These are phyloP conservation scores for Plasmodium gonderi DNA, from an alignment of 169 alveolate species.

Conservation along the genomic window DNA sequence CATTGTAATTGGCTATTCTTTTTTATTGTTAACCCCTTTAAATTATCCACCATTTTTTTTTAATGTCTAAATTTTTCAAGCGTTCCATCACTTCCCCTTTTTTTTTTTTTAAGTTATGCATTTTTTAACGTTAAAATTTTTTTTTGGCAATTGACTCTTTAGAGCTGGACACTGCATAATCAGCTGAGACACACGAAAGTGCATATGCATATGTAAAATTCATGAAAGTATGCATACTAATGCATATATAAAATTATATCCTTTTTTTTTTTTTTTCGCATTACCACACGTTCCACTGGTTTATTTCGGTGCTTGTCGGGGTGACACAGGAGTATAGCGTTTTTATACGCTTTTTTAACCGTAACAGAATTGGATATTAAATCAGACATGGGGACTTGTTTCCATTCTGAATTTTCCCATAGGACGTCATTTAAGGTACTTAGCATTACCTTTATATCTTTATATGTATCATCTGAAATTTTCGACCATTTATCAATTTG, in stretches of 20 bases:
- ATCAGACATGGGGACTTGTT: conserved; percentile 85
- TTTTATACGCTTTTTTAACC: conserved; percentile 86
- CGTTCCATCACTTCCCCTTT: neutral
- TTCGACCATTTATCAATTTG: conserved; percentile 83
- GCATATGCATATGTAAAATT: neutral
- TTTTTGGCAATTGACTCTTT: neutral
- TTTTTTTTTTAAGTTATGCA: conserved; percentile 8
- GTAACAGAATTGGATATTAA: conserved; percentile 79
- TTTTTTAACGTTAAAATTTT: conserved; percentile 1
- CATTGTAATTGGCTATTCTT: neutral
- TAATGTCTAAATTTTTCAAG: neutral
- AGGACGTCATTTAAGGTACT: conserved; percentile 88
- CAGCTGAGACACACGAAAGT: neutral
- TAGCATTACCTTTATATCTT: conserved; percentile 87
- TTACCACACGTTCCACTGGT: conserved; percentile 78
- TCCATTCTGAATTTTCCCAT: conserved; percentile 89
- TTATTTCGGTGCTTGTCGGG: conserved; percentile 82
- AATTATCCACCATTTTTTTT: neutral
- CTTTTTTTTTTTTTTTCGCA: conserved; percentile 27
- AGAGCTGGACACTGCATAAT: too few relatives aligned
- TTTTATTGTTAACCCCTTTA: neutral
- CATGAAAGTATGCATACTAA: conserved; percentile 45
- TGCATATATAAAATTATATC: conserved; percentile 29
- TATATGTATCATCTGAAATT: conserved; percentile 80
- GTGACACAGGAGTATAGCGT: conserved; percentile 84